Evolutionary conservation across 768 basidiomycete species (phyloP).

Genomic region (Coprinopsis cinerea): DNA sequence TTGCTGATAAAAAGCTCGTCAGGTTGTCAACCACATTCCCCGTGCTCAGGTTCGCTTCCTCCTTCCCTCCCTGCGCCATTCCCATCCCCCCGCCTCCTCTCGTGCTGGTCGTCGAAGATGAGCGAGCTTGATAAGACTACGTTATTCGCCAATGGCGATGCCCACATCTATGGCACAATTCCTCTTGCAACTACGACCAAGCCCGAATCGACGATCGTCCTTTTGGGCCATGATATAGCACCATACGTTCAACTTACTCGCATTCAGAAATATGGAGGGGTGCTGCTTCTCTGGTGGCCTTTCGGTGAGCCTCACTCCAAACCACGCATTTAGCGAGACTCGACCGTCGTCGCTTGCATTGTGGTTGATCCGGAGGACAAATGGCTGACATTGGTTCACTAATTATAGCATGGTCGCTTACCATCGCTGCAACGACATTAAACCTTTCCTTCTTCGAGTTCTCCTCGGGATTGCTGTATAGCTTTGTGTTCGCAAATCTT

Average conservation of each 20-base stretch:
- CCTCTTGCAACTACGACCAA: background rate
- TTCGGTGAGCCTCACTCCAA: background rate
- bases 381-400: background rate
- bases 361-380: no score
- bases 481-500: background rate
- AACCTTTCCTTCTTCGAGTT: background rate
- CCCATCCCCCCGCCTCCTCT: no score
- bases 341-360: no score
- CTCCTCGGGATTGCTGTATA: background rate
- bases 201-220: background rate
- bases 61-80: no score
- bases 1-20: no score
- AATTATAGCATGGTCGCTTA: slow-evolving; percentile 1
- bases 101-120: no score
- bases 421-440: background rate
- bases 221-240: background rate
- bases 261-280: background rate
- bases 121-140: no score
- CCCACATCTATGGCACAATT: background rate
- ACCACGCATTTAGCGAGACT: no score
- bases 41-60: no score
- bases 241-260: background rate
- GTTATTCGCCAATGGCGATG: background rate
- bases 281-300: background rate
- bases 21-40: no score